These are phyloP conservation scores for Kodamaea restingae DNA, from an alignment of 805 yeast genomes.

Conservation along the genomic window DNA sequence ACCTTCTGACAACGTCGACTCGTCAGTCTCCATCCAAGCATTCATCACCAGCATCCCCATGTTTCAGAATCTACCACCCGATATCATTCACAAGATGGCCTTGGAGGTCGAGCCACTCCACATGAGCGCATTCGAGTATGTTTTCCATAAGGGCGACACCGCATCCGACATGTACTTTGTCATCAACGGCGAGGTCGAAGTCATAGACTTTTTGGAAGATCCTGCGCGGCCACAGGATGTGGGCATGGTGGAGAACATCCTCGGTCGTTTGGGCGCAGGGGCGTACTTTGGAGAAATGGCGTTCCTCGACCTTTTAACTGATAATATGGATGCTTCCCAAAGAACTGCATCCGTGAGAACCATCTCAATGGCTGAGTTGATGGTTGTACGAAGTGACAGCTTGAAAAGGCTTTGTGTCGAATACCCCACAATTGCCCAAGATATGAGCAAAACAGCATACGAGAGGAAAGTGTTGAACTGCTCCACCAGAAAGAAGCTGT, in stretches of 20 bases:
- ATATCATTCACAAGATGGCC: slow-evolving; percentile 61
- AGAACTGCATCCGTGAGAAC: slow-evolving; percentile 67
- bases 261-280: slow-evolving; percentile 60
- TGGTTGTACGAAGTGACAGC: slow-evolving; percentile 55
- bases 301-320: slow-evolving; percentile 47
- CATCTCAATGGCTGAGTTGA: slow-evolving; percentile 53
- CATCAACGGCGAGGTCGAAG: slow-evolving; percentile 68
- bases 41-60: slow-evolving; percentile 56
- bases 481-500: slow-evolving; percentile 16
- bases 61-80: slow-evolving; percentile 53
- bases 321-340: slow-evolving; percentile 17
- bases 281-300: slow-evolving; percentile 78
- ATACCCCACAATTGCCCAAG: slow-evolving; percentile 56
- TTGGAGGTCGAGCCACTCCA: slow-evolving; percentile 55
- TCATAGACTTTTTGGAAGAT: slow-evolving; percentile 32
- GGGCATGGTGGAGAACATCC: slow-evolving; percentile 31
- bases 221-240: slow-evolving; percentile 5
- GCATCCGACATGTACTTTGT: slow-evolving; percentile 67
- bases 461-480: slow-evolving; percentile 39
- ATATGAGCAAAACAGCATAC: slow-evolving; percentile 58
- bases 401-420: slow-evolving; percentile 51
- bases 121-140: slow-evolving; percentile 53
- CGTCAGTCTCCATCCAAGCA: slow-evolving; percentile 53
- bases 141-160: slow-evolving; percentile 54
- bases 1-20: slow-evolving; percentile 40